Evolutionary conservation across 768 basidiomycete species (phyloP), one percentile per base, ranked within the genome.

Genomic region (Leccinum arenicola): DNA sequence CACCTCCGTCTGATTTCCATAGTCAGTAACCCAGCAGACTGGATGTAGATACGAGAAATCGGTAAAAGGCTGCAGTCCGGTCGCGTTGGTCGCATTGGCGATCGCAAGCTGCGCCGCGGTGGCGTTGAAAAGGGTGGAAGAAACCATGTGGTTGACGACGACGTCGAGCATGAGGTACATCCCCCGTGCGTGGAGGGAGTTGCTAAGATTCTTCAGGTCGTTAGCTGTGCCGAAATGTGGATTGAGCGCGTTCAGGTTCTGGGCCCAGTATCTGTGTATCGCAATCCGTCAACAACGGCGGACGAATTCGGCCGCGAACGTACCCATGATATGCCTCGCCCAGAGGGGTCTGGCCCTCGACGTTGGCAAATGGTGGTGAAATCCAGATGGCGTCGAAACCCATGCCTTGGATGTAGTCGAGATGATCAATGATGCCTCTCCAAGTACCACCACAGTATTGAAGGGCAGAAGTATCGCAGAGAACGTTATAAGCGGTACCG

Each of bases 91-190:
- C 14, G 65, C 19, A 15, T 67, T 63, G 8, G 51, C 40, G 31
- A 51, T 55, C 11, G 55, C 67, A 21, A 73, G 59, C 50, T 60
- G 45, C 25, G 69, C 57, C 1, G 70, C 65, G 3, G 72, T 74
- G 29, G 40, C 10, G 19, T 69, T 66, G 57, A 70, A 60, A 48
- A 70, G 63, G 59, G 56, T 50, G 25, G 73, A 61, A 0, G 79
- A 74, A 2, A 80, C 81, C 70, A 87, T 77, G 66, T 86, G 84
- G 64, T 87, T 86, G 60, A 86, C 77, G 62, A 87, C 85, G 55
- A 85, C 70, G 68, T 86, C 85, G 19, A 86, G 69, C 82, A 86
- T 85, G 58, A 86, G 75, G 68, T 76, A 78, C 85, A 86, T 87
- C 47, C 75, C 77, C 19, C 81, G 77, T 2, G 67, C 62, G 59